Evolutionary conservation across 176 grass and related monocot species (phyloP).

Genomic region (Musa acuminata): DNA sequence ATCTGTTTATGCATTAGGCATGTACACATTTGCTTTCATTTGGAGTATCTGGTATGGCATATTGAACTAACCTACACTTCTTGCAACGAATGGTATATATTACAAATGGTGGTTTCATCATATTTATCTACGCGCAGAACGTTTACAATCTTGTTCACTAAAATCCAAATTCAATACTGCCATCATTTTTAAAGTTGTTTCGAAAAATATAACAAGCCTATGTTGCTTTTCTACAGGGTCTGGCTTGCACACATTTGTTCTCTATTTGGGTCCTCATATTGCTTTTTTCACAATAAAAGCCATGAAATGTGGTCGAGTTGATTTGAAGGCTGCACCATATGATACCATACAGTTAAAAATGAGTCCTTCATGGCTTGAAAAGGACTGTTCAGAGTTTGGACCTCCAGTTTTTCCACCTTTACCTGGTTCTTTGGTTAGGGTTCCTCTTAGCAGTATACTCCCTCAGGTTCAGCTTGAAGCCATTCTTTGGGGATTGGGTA

Average conservation of each 20-base stretch:
- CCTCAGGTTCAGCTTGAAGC: slow-evolving; percentile 83
- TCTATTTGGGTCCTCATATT: slow-evolving; percentile 93
- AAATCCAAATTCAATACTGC: no score
- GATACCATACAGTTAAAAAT: slow-evolving; percentile 84
- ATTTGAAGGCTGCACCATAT: slow-evolving; percentile 85
- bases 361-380: slow-evolving; percentile 83
- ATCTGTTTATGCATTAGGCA: no score
- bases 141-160: no score
- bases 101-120: no score
- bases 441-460: slow-evolving; percentile 72
- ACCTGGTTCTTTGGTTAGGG: slow-evolving; percentile 48
- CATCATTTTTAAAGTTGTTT: no score
- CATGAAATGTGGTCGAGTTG: slow-evolving; percentile 63
- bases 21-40: no score
- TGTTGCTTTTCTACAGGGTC: slow-evolving; percentile 45
- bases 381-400: slow-evolving; percentile 71
- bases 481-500: slow-evolving; percentile 92
- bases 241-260: slow-evolving; percentile 90
- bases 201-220: neutral
- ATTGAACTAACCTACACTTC: no score
- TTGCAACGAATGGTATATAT: no score
- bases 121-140: no score
- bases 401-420: slow-evolving; percentile 43
- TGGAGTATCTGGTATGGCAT: no score
- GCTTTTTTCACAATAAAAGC: slow-evolving; percentile 97